These are phyloP conservation scores for Collybia mongolica DNA, from an alignment of 768 basidiomycete species.

Conservation along the genomic window DNA sequence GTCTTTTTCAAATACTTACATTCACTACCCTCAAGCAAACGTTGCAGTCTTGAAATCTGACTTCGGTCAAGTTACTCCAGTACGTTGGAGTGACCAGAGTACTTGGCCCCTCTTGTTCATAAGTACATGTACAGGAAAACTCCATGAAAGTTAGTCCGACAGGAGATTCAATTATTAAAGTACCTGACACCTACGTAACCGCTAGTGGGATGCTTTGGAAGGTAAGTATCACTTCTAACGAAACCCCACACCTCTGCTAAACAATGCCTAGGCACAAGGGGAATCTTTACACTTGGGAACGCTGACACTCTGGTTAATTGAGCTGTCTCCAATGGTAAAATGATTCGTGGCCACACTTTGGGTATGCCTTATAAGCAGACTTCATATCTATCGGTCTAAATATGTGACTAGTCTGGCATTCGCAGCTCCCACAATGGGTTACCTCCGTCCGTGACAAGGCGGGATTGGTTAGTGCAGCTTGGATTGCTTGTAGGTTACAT, in stretches of 20 bases:
- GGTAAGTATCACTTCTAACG: constrained; percentile 9
- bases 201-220: constrained; percentile 38
- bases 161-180: not conserved
- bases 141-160: constrained; percentile 31
- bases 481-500: not conserved
- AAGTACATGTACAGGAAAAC: constrained; percentile 23
- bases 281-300: constrained; percentile 19
- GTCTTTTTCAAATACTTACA: not conserved
- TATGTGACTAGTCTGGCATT: constrained; percentile 31
- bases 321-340: constrained; percentile 21
- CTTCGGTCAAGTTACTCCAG: constrained; percentile 39
- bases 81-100: constrained; percentile 4
- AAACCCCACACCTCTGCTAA: not conserved
- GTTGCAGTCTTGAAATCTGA: constrained; percentile 27
- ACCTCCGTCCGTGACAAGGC: constrained; percentile 31
- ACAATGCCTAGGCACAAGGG: constrained; percentile 19
- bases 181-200: not conserved
- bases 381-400: too few relatives aligned
- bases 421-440: constrained; percentile 44
- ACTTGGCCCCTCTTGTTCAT: not conserved
- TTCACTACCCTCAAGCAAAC: constrained; percentile 21
- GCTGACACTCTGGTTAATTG: constrained; percentile 39
- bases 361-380: too few relatives aligned
- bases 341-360: too few relatives aligned
- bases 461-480: constrained; percentile 29